Conservation (phyloP, 228 moss, liverwort and hornwort species). For the Sphagnum fallax region DNA sequence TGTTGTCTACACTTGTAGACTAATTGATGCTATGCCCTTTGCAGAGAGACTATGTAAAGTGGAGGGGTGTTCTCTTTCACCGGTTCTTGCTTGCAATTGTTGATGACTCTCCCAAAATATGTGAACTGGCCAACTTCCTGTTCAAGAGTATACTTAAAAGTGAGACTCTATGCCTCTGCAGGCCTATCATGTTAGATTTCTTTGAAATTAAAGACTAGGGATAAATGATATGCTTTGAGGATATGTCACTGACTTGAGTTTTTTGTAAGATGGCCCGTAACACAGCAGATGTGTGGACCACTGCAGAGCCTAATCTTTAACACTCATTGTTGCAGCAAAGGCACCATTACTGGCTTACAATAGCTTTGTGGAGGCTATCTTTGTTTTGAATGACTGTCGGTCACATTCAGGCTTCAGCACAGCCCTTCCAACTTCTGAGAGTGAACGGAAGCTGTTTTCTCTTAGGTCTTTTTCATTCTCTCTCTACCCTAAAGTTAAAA, state of each 20-base stretch:
- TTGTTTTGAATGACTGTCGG: constrained; percentile 45
- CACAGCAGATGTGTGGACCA: not conserved
- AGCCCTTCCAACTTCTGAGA: constrained; percentile 25
- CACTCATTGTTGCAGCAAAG: constrained; percentile 21
- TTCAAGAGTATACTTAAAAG: constrained; percentile 37
- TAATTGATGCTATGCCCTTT: too few species aligned
- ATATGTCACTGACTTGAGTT: not conserved
- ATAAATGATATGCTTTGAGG: not conserved
- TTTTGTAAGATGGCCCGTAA: not conserved
- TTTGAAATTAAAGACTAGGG: not conserved
- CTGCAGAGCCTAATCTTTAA: too few species aligned
- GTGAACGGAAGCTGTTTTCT: constrained; percentile 35
- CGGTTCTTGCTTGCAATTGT: constrained; percentile 50
- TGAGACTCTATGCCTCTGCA: constrained; percentile 9
- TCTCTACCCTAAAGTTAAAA: not conserved
- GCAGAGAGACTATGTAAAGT: constrained; percentile 54
- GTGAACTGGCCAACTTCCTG: constrained; percentile 41
- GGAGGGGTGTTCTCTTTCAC: constrained; percentile 53
- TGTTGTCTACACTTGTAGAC: too few species aligned
- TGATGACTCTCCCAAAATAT: constrained; percentile 42
- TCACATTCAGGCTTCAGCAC: constrained; percentile 35
- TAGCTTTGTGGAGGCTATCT: constrained; percentile 60
- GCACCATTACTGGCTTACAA: constrained; percentile 55
- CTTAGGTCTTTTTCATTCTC: constrained; percentile 23
- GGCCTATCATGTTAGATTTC: not conserved